Conservation (phyloP, 345 rosid species). For the Orychophragmus violaceus region DNA sequence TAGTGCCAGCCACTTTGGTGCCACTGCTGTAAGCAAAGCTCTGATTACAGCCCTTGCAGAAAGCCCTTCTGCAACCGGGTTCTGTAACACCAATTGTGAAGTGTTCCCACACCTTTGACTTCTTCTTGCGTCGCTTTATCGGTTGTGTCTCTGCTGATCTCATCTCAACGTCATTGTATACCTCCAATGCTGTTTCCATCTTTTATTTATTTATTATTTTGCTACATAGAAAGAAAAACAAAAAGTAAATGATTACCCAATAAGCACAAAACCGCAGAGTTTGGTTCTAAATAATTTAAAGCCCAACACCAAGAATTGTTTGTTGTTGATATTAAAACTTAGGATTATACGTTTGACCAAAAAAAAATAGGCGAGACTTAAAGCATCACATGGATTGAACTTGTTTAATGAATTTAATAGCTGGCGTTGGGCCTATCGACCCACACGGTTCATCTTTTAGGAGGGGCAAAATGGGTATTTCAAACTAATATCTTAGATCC, state of each 20-base stretch:
- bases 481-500: neutral
- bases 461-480: slow-evolving; percentile 11
- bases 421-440: slow-evolving; percentile 11
- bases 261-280: neutral
- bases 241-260: too few species aligned
- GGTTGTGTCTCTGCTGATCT: slow-evolving; percentile 15
- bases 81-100: slow-evolving; percentile 71
- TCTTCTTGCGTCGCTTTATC: slow-evolving; percentile 41
- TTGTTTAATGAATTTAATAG: neutral
- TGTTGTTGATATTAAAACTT: too few species aligned
- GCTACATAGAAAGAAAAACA: neutral
- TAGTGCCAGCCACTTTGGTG: slow-evolving; percentile 88
- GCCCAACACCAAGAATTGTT: too few species aligned
- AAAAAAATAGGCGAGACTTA: too few species aligned
- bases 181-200: slow-evolving; percentile 18
- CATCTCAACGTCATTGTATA: slow-evolving; percentile 16
- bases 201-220: too few species aligned
- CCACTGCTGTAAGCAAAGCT: slow-evolving; percentile 98
- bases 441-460: neutral
- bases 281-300: too few species aligned
- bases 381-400: neutral
- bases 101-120: slow-evolving; percentile 91
- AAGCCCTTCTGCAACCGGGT: slow-evolving; percentile 74
- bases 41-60: slow-evolving; percentile 90
- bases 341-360: too few species aligned